Conservation (phyloP, 352 stramenopile genomes). For the Hyaloperonospora arabidopsidis region DNA sequence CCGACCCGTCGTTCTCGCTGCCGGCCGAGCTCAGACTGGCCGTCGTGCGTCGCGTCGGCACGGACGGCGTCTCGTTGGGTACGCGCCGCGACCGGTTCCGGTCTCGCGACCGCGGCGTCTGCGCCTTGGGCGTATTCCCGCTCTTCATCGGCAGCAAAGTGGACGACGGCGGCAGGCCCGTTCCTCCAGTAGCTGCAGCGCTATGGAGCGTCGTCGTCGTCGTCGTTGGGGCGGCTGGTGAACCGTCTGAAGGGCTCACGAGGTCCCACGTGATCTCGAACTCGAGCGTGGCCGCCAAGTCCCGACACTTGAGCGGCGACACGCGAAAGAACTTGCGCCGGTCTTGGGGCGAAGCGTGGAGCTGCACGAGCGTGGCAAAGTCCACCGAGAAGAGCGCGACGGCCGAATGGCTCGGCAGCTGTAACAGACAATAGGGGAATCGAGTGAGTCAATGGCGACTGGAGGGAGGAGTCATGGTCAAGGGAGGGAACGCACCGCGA, state of each 20-base stretch:
- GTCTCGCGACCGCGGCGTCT: conserved; percentile 18
- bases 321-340: conserved; percentile 51
- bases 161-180: conserved; percentile 34
- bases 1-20: conserved; percentile 42
- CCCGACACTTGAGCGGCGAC: conserved; percentile 64
- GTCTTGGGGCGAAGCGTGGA: conserved; percentile 26
- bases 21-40: conserved; percentile 52
- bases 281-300: conserved; percentile 63
- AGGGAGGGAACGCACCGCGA: conserved; percentile 46
- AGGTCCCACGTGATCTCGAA: conserved; percentile 55
- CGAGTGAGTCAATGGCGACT: too few species aligned
- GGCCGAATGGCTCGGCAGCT: conserved; percentile 73
- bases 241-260: neutral
- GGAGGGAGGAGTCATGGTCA: too few species aligned
- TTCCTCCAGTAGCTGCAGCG: conserved; percentile 5
- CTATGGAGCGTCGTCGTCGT: too few species aligned
- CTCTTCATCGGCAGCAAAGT: conserved; percentile 30
- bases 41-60: conserved; percentile 46
- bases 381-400: conserved; percentile 70
- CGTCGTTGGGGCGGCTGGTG: neutral
- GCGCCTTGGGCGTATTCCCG: conserved; percentile 12
- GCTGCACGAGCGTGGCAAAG: conserved; percentile 63
- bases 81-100: conserved; percentile 14
- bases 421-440: too few species aligned
- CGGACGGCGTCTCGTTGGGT: conserved; percentile 23